Percentiles rank a stretch among this genome's conserved stretches.
Conservation (phyloP, 148 eudicot genomes). For the Chenopodium album region DNA sequence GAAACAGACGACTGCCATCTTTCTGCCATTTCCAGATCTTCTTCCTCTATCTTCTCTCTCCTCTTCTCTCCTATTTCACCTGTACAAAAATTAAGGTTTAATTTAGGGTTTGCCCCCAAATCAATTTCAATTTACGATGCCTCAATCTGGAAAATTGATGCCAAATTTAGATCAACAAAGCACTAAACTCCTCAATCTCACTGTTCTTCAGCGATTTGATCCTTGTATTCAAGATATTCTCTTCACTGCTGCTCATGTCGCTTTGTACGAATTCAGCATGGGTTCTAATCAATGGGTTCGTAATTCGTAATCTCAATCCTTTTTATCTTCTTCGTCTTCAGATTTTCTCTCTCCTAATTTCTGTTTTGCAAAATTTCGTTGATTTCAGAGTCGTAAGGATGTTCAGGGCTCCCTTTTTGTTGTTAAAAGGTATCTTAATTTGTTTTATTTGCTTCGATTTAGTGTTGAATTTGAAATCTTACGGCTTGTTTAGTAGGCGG, state of each 20-base stretch:
- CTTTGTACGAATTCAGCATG: constrained; percentile 73
- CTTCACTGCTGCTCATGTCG: constrained; percentile 77
- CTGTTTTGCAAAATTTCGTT: not conserved
- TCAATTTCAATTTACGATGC: constrained; percentile 28
- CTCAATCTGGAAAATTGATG: constrained; percentile 57
- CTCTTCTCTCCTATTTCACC: constrained; percentile 10
- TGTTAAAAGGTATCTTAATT: constrained; percentile 55
- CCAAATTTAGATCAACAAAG: constrained; percentile 72
- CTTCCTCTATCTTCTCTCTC: constrained; percentile 10
- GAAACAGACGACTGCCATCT: constrained; percentile 7
- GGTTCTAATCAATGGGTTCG: constrained; percentile 71
- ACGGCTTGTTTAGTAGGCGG: not conserved
- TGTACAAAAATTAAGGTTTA: not conserved
- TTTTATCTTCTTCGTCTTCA: not conserved
- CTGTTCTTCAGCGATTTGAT: constrained; percentile 80
- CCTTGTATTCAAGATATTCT: constrained; percentile 68
- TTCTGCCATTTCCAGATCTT: not conserved
- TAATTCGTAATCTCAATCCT: not conserved
- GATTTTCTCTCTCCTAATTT: not conserved
- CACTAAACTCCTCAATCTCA: constrained; percentile 69
- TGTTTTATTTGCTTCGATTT: not conserved
- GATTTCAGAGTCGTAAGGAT: constrained; percentile 78
- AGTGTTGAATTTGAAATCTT: no score
- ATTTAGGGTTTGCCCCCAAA: constrained; percentile 30
- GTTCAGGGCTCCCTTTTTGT: constrained; percentile 90